These are phyloP conservation scores for Postia placenta DNA, from an alignment of 768 basidiomycete species.

Conservation along the genomic window DNA sequence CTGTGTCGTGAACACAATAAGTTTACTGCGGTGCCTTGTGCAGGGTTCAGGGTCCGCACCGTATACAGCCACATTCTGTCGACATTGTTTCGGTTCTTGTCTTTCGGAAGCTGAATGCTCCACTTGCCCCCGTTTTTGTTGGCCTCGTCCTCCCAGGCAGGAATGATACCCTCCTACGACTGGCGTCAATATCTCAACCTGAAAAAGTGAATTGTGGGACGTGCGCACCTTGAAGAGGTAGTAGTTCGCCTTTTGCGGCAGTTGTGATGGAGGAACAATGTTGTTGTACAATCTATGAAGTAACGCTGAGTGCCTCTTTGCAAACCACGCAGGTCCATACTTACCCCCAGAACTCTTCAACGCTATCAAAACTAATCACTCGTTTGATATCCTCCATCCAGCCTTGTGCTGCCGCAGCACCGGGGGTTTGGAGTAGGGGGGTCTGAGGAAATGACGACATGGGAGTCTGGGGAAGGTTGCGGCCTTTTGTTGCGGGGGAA, in stretches of 20 bases:
- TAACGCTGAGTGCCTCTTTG: neutral
- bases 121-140: constrained; percentile 98
- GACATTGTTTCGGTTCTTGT: constrained; percentile 79
- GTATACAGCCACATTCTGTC: constrained; percentile 99
- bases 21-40: neutral
- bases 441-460: constrained; percentile 77
- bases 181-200: constrained; percentile 1
- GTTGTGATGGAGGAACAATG: constrained; percentile 89
- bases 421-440: constrained; percentile 68
- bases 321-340: constrained; percentile 22
- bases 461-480: constrained; percentile 82
- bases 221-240: constrained; percentile 92
- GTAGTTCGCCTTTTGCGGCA: constrained; percentile 97
- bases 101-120: constrained; percentile 95
- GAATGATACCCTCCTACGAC: constrained; percentile 84
- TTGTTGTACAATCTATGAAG: constrained; percentile 63
- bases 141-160: constrained; percentile 95
- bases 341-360: constrained; percentile 99
- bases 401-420: constrained; percentile 69
- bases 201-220: neutral
- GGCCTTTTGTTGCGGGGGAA: constrained; percentile 85
- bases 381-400: constrained; percentile 99
- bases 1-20: constrained; percentile 33
- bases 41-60: constrained; percentile 35
- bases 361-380: constrained; percentile 92